Conservation (phyloP, 305 asterid genomes). For the Solanum hybrid region DNA sequence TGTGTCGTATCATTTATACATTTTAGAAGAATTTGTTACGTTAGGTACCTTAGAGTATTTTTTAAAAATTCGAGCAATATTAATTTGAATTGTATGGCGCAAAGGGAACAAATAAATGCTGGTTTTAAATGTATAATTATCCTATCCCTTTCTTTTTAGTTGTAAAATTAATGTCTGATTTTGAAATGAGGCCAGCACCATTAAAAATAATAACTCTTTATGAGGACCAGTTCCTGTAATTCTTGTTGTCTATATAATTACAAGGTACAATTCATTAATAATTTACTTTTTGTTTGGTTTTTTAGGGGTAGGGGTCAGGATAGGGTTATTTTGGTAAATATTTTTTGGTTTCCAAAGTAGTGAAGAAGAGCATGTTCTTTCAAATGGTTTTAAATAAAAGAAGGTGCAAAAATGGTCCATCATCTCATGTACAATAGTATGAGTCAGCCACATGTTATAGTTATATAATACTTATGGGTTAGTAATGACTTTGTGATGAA, state of each 20-base stretch:
- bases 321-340: not conserved
- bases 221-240: not conserved
- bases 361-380: not conserved
- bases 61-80: not conserved
- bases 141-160: not conserved
- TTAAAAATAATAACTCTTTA: not conserved
- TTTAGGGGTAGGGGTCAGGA: not conserved
- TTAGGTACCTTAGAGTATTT: not conserved
- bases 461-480: slow-evolving; percentile 15
- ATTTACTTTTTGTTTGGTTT: not conserved
- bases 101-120: not conserved
- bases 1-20: not conserved
- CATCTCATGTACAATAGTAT: slow-evolving; percentile 12
- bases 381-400: not conserved
- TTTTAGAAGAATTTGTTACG: not conserved
- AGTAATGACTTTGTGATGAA: slow-evolving; percentile 15
- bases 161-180: not conserved
- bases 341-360: not conserved
- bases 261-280: not conserved
- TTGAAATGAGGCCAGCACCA: not conserved
- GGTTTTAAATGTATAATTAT: not conserved
- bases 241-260: not conserved
- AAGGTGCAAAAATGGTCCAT: slow-evolving; percentile 19
- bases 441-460: slow-evolving; percentile 39
- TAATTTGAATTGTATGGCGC: not conserved